Conservation (phyloP, 2,329 filamentous ascomycete genomes). For the Penicillium fuscoglaucum region DNA sequence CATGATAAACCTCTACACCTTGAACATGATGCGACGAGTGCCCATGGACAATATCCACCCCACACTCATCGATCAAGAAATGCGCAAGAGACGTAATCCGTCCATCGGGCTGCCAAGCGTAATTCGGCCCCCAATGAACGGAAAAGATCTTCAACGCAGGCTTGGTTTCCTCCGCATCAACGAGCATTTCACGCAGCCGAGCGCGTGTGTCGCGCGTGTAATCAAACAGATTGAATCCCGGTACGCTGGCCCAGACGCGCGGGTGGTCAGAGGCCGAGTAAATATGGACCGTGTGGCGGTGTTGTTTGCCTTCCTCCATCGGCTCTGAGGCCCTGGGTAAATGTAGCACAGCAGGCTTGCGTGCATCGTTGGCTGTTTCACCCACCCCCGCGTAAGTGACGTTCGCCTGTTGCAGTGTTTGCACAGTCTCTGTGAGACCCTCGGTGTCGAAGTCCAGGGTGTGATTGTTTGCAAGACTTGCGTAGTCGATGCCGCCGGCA, state of each 20-base stretch:
- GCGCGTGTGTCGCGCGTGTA: slow-evolving; percentile 29
- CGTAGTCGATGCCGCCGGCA: slow-evolving; percentile 36
- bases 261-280: slow-evolving; percentile 43
- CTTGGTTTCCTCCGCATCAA: not conserved
- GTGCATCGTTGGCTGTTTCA: slow-evolving; percentile 30
- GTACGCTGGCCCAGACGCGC: slow-evolving; percentile 32
- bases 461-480: slow-evolving; percentile 44
- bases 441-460: slow-evolving; percentile 39
- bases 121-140: slow-evolving; percentile 46
- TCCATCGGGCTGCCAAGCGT: slow-evolving; percentile 36
- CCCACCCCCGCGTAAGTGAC: slow-evolving; percentile 38
- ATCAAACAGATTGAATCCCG: slow-evolving; percentile 41
- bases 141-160: slow-evolving; percentile 39
- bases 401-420: slow-evolving; percentile 27
- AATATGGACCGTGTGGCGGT: slow-evolving; percentile 28
- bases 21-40: slow-evolving; percentile 46
- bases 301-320: not conserved
- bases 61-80: slow-evolving; percentile 45
- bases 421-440: slow-evolving; percentile 39
- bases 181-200: slow-evolving; percentile 22
- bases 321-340: slow-evolving; percentile 16
- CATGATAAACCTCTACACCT: slow-evolving; percentile 41
- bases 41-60: slow-evolving; percentile 44
- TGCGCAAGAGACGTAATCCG: slow-evolving; percentile 39
- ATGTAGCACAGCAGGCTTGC: slow-evolving; percentile 30